Base-by-base conservation (phyloP, 768 basidiomycete species). In the Suillus paluster region DNA sequence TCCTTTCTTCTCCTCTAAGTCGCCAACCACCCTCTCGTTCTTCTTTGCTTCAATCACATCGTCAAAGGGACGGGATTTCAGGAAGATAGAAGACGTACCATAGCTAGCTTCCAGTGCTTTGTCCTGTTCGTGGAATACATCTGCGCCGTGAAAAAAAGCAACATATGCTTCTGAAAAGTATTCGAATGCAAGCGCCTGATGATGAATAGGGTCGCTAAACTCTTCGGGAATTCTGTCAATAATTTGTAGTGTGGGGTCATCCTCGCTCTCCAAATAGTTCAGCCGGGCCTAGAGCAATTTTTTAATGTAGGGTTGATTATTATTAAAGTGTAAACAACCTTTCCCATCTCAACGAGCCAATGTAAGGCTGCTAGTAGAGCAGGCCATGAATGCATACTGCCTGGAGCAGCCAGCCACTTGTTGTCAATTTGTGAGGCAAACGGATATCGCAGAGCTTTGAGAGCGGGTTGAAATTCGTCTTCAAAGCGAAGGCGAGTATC, bases 361-460 rank as follows among this genome's bases (percentile, higher is more conserved):
- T 96, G 91, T 38, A 99, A 72, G 69, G 92, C 91, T 23, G 92
- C 97, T 17, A 99, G 80, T 27, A 97, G 76, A 23, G 86, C 81
- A 0, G 94, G 93, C 97, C 97, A 99, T n/a, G 90, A 88, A 75
- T 94, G 91, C 80, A 91, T 90, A 58, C 89, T 90, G 0, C 93
- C 96, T 0, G 95, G 92, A 2, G 95, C 90, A 9, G 89, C 89
- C 5, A 99, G 76, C 84, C 92, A 94, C 65, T 92, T 95, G 57
- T 88, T 87, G 66, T 94, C 92, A 19, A 98, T 83, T 61, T 86
- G 83, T 56, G 88, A 83, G 4, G 87, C 82, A 62, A 88, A 92
- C 0, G 97, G 97, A 75, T 98, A 99, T 64, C 84, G 82, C 41
- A 94, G 74, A 7, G 88, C 84, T 71, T 86, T 90, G 65, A 99